phyloP scores from a whole-genome alignment of 768 basidiomycete genomes.

The Kockovaella imperatae region DNA sequence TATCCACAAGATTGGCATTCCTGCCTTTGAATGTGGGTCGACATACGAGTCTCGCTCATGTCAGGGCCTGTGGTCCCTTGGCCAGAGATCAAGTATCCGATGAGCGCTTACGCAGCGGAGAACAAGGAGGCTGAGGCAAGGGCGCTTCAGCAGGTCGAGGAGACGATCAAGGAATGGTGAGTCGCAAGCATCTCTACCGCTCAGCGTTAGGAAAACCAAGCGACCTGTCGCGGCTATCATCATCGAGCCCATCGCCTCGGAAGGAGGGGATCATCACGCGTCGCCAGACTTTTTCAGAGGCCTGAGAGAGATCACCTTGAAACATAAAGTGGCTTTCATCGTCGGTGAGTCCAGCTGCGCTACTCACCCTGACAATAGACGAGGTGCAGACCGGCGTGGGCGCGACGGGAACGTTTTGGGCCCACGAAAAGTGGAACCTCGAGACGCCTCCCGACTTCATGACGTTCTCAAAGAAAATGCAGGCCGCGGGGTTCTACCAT shows the following conservation, averaged over 20 bases:
- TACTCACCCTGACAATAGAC: slow-evolving; percentile 6
- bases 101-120: slow-evolving; percentile 41
- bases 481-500: slow-evolving; percentile 48
- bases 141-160: slow-evolving; percentile 40
- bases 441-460: slow-evolving; percentile 46
- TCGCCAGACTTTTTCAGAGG: slow-evolving; percentile 45
- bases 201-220: slow-evolving; percentile 30
- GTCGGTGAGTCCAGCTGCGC: slow-evolving; percentile 37
- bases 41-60: background rate
- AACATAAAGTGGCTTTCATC: slow-evolving; percentile 47
- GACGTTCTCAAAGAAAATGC: slow-evolving; percentile 48
- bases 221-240: slow-evolving; percentile 48
- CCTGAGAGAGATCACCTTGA: slow-evolving; percentile 43
- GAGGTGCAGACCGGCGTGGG: slow-evolving; percentile 49
- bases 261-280: slow-evolving; percentile 49
- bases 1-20: slow-evolving; percentile 49
- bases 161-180: slow-evolving; percentile 35
- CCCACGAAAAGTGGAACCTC: slow-evolving; percentile 48
- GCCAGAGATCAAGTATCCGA: slow-evolving; percentile 47
- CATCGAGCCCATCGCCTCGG: slow-evolving; percentile 48
- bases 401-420: slow-evolving; percentile 49
- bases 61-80: slow-evolving; percentile 45
- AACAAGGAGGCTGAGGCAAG: slow-evolving; percentile 45
- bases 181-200: background rate
- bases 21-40: slow-evolving; percentile 46